Conservation (phyloP, 495 filamentous ascomycete species). For the Pyrenula massariospora region DNA sequence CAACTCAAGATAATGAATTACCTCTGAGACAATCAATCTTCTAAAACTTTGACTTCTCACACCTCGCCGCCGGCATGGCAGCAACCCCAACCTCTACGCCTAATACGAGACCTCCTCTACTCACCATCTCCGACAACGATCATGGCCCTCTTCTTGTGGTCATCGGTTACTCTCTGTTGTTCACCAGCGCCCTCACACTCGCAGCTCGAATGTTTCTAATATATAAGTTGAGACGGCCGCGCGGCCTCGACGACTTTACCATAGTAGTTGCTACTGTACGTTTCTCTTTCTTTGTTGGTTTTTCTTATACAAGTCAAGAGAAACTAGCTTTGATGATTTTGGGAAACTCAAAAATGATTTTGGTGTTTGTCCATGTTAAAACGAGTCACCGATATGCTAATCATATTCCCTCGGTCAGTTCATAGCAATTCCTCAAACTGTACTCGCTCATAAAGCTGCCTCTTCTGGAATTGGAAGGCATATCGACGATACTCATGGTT, state of each 20-base stretch:
- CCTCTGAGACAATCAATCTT: too few relatives aligned
- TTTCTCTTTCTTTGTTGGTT: background rate
- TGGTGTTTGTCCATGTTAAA: too few relatives aligned
- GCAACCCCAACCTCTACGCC: background rate
- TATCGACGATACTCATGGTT: background rate
- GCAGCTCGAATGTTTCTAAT: background rate
- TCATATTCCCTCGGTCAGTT: too few relatives aligned
- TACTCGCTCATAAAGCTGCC: background rate
- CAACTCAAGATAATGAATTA: too few relatives aligned
- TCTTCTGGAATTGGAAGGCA: background rate
- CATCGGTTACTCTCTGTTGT: background rate
- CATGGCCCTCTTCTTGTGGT: background rate
- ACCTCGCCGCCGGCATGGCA: background rate
- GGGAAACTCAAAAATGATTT: too few relatives aligned
- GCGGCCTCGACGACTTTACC: background rate
- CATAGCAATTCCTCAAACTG: background rate
- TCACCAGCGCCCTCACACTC: background rate
- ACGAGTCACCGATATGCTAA: too few relatives aligned
- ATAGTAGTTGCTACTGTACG: background rate
- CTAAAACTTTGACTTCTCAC: background rate
- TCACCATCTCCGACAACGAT: background rate
- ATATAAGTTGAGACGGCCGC: background rate
- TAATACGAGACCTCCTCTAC: background rate
- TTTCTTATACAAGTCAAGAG: too few relatives aligned
- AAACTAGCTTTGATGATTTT: too few relatives aligned